These are phyloP conservation scores for Monosporascus sp. DNA, from an alignment of 2,329 filamentous ascomycete species.

Conservation along the genomic window DNA sequence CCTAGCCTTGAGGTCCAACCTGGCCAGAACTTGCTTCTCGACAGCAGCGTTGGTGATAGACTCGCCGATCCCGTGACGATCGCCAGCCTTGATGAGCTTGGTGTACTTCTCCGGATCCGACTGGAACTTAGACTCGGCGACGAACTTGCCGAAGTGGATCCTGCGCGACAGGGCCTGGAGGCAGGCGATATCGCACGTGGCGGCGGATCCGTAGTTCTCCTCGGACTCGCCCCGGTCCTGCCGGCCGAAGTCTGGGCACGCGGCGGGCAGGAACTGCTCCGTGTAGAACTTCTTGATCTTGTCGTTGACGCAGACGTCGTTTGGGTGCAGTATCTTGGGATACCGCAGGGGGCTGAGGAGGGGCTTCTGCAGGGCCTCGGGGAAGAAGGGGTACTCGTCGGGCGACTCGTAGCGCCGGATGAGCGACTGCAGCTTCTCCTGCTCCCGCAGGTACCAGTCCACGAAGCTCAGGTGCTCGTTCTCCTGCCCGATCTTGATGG, in stretches of 20 bases:
- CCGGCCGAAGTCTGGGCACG: conserved; percentile 73
- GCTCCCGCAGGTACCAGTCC: conserved; percentile 88
- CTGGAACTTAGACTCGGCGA: conserved; percentile 91
- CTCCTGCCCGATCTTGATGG: conserved; percentile 65
- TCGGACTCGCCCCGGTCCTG: conserved; percentile 77
- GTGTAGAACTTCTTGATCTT: conserved; percentile 85
- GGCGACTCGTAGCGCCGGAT: conserved; percentile 94
- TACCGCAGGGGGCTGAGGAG: conserved; percentile 87
- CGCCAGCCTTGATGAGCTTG: conserved; percentile 71
- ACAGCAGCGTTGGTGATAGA: conserved; percentile 89
- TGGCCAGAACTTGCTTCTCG: conserved; percentile 85
- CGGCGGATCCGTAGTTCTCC: conserved; percentile 93
- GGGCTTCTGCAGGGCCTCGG: conserved; percentile 68
- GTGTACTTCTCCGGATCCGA: conserved; percentile 78
- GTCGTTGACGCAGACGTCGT: conserved; percentile 85
- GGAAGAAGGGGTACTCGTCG: conserved; percentile 97
- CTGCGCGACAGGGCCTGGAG: conserved; percentile 84
- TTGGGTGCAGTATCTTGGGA: conserved; percentile 79
- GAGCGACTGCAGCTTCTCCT: conserved; percentile 85
- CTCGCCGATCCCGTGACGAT: conserved; percentile 75
- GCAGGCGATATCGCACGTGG: conserved; percentile 84
- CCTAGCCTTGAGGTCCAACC: conserved; percentile 80
- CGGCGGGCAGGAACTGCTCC: conserved; percentile 72
- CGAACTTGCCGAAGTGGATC: conserved; percentile 98
- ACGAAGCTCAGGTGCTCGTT: conserved; percentile 63